Evolutionary conservation across 495 filamentous ascomycete species (phyloP), one percentile per base, ranked within the genome.

Genomic region (Podospora didyma): DNA sequence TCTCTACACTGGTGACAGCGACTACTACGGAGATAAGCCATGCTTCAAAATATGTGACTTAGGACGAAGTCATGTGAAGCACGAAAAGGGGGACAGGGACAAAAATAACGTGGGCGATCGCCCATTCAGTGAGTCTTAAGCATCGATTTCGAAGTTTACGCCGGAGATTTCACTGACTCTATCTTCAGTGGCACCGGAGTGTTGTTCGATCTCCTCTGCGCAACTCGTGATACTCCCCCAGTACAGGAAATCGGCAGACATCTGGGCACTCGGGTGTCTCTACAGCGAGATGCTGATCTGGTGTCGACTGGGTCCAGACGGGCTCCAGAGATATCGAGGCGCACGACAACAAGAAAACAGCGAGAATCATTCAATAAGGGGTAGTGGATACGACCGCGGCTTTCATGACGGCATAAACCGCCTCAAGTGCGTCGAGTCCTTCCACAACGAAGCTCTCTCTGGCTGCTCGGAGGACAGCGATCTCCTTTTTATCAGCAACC

Each of bases 201-300:
- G 39, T 17, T 42, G 39, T 17, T 0, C 0, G 12, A 16, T 42
- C 12, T 17, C 10, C 12, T 14, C 37, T 17, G n/a, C n/a, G n/a
- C 37, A 41, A 17, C 11, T 5, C 12, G 37, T 4, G 6, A 41
- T 16, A 17, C 19, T 5, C 1, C 39, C 24, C 4, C 21, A 10
- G 7, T 46, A 46, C n/a, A 47, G 1, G 2, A 37, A 49, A 11
- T 28, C 53, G n/a, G 28, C 53, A 1, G 46, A 48, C n/a, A 24
- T 55, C 12, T 55, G 53, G 53, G 22, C n/a, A 12, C 1, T 55
- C 1, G 53, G 53, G 5, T 55, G 53, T 28, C 3, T 55, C 9
- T 55, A 48, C 17, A 48, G 42, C 42, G 45, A 55, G n/a, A 55
- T 55, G 53, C 31, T 55, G 17, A 24, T 55, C 2, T 7, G 53